Evolutionary conservation across 2,329 filamentous ascomycete species (phyloP).

Genomic region (Penicillium sp.): DNA sequence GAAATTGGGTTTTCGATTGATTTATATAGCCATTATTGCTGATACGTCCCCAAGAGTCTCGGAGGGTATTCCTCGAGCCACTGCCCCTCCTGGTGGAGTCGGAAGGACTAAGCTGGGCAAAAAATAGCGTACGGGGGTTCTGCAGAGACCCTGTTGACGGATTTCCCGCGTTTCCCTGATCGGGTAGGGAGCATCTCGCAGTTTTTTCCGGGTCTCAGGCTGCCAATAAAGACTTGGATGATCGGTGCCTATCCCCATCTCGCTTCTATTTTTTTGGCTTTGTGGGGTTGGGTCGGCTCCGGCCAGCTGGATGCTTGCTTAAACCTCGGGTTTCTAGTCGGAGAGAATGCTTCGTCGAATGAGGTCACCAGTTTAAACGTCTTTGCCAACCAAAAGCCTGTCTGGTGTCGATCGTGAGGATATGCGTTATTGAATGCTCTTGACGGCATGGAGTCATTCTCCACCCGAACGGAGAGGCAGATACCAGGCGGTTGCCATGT

Average conservation of each 20-base stretch:
- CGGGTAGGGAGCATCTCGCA: slow-evolving; percentile 1
- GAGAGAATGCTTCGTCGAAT: not conserved
- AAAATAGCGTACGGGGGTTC: not conserved
- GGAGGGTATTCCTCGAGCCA: slow-evolving; percentile 6
- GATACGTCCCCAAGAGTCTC: not conserved
- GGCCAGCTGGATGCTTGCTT: not conserved
- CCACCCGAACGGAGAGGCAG: not conserved
- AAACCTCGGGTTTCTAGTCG: slow-evolving; percentile 1
- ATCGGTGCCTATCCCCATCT: not conserved
- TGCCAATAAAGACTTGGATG: not conserved
- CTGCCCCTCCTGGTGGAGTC: not conserved
- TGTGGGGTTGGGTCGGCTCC: not conserved
- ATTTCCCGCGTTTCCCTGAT: not conserved
- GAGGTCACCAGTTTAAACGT: not conserved
- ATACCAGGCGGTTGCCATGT: not conserved
- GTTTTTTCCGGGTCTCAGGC: not conserved
- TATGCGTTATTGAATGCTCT: not conserved
- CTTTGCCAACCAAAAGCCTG: slow-evolving; percentile 2
- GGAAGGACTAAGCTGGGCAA: not conserved
- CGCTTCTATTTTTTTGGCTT: not conserved
- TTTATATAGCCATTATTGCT: slow-evolving; percentile 4
- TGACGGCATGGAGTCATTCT: not conserved
- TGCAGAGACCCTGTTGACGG: not conserved
- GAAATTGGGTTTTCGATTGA: not conserved
- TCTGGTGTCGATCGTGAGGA: slow-evolving; percentile 3